Percentiles rank a stretch among this genome's conserved stretches.
Evolutionary conservation across 371 early-diverging fungal species (phyloP).

Genomic region (Actinomortierella ambigua): DNA sequence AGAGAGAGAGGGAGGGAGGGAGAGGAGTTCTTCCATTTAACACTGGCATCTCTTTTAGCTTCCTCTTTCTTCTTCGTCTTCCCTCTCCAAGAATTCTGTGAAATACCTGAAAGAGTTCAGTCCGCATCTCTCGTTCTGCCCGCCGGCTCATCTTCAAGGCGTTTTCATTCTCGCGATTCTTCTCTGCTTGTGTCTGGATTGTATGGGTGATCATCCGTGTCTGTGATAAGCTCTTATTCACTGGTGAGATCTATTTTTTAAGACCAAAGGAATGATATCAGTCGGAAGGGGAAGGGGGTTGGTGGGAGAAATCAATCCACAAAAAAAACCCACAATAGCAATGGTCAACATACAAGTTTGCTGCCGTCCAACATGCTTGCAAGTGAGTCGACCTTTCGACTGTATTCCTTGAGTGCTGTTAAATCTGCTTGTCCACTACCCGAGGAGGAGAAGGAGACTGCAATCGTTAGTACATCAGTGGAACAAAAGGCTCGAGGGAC

Average conservation of each 20-base stretch:
- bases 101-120: neutral
- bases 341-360: neutral
- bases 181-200: neutral
- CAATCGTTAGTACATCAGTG: no score
- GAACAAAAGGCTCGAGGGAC: no score
- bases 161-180: neutral
- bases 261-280: no score
- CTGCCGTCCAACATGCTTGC: slow-evolving; percentile 7
- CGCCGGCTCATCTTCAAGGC: neutral
- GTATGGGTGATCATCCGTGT: neutral
- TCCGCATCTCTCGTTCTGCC: neutral
- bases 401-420: slow-evolving; percentile 14
- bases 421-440: slow-evolving; percentile 12
- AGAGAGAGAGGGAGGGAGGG: no score
- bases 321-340: no score
- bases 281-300: neutral
- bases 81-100: neutral
- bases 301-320: neutral
- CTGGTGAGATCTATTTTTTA: neutral
- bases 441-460: neutral
- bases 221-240: slow-evolving; percentile 2
- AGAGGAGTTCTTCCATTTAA: no score
- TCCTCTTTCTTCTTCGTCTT: no score
- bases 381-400: slow-evolving; percentile 21
- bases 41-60: no score